phyloP scores from a whole-genome alignment of 257 asterid species.

The Solanum pennellii region DNA sequence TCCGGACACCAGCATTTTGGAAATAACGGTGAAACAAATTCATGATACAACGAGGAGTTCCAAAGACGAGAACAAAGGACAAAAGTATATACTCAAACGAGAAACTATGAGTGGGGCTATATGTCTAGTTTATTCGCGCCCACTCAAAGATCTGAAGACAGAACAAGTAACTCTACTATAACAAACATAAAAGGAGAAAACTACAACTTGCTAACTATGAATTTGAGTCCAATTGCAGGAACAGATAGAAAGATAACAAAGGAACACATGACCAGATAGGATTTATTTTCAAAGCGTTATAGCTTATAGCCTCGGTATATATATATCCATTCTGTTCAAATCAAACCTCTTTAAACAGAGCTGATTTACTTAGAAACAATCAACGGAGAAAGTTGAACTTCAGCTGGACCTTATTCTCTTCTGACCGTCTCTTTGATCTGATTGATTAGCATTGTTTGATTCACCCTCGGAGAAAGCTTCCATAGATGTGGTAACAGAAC shows the following conservation, averaged over 20 bases:
- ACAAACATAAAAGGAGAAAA: neutral
- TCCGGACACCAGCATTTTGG: neutral
- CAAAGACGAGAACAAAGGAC: neutral
- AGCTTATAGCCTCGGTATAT: neutral
- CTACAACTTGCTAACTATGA: neutral
- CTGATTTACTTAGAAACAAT: neutral
- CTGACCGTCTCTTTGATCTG: slow-evolving; percentile 24
- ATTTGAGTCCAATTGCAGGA: neutral
- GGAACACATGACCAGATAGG: neutral
- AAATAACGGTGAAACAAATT: neutral
- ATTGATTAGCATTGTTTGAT: slow-evolving; percentile 19
- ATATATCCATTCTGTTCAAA: neutral
- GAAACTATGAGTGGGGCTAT: neutral
- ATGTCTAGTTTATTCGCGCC: neutral
- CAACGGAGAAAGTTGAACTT: neutral
- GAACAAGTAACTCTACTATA: neutral
- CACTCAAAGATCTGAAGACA: neutral
- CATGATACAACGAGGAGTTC: neutral
- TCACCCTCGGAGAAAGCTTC: slow-evolving; percentile 30
- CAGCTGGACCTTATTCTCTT: slow-evolving; percentile 18
- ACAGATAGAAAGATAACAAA: neutral
- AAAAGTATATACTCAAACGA: neutral
- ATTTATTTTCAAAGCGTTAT: neutral
- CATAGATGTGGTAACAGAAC: slow-evolving; percentile 10
- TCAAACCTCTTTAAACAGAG: neutral